Base-by-base conservation (phyloP, 768 basidiomycete species). In the Infundibulicybe gibba region DNA sequence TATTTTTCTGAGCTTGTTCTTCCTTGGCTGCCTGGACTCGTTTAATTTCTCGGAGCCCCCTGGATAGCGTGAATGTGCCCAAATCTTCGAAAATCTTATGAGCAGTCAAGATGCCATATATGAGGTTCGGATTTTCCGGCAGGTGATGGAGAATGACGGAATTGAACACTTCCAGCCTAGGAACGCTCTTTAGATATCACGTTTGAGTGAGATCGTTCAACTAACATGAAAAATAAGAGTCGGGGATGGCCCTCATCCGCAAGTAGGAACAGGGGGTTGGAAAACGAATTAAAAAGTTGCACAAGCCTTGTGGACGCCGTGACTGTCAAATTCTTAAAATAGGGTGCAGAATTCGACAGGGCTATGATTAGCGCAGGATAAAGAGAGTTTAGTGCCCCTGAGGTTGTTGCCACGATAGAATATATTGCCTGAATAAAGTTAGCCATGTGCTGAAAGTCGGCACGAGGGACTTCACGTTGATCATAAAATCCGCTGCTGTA, bases 211-310 rank as follows among this genome's bases (percentile, higher is more conserved):
- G 10, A 40, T 14, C 17, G 33, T 37, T 39, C 14, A 20, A 64
- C 81, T 50, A 51, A 91, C 90, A 94, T 85, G 62, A 92, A 97
- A 66, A 90, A 98, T 30, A 97, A 75, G 25, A 97, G 68, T 50
- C 97, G 71, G 1, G 97, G 97, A 60, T 97, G 93, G 6, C 94
- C 92, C 65, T 97, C 97, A 52, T 98, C 97, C 2, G 90, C 85
- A 15, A 99, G 68, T 31, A 98, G 69, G 64, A 97, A 97, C 2
- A 83, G 69, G 0, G 97, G 90, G 49, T 86, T 90, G 5, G 92
- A 85, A 61, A 99, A 95, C 0, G 95, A 91, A 21, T 79, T 85
- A 67, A 97, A 92, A 5, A 98, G 77, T 63, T 97, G 93, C 32
- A 94, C 62, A 6, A 99, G 74, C 14, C 90, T 78, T 5, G 89